Evolutionary conservation across 1,284 basidiomycete genomes (phyloP).

Genomic region (Anthracocystis walkeri): DNA sequence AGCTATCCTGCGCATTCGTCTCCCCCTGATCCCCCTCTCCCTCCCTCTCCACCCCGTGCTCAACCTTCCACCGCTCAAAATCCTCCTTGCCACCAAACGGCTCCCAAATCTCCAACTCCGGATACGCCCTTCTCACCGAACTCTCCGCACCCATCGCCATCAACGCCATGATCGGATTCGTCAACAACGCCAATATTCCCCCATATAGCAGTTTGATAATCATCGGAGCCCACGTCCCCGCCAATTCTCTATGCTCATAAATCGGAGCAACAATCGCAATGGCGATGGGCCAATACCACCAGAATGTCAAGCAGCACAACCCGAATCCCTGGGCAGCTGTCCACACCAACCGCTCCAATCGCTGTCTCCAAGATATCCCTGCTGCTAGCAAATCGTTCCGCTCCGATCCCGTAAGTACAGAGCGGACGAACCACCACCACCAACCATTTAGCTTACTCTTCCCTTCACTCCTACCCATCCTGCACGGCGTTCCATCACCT

Average conservation of each 20-base stretch:
- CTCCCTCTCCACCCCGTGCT: conserved; percentile 21
- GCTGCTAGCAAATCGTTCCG: conserved; percentile 55
- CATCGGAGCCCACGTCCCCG: conserved; percentile 64
- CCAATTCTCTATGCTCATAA: conserved; percentile 64
- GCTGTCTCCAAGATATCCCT: conserved; percentile 54
- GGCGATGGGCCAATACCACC: conserved; percentile 67
- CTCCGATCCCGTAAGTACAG: conserved; percentile 56
- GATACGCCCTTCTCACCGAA: conserved; percentile 55
- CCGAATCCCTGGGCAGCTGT: conserved; percentile 62
- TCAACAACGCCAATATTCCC: conserved; percentile 57
- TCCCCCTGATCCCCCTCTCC: conserved; percentile 6
- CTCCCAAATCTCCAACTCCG: conserved; percentile 48
- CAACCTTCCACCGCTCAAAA: conserved; percentile 37
- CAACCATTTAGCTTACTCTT: conserved; percentile 30
- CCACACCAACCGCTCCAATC: conserved; percentile 60
- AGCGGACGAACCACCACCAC: conserved; percentile 59
- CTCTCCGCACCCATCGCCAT: conserved; percentile 65
- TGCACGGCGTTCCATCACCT: conserved; percentile 17
- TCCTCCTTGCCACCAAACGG: conserved; percentile 45
- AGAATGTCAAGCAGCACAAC: conserved; percentile 57
- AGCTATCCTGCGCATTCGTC: conserved; percentile 5
- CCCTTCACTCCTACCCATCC: conserved; percentile 54
- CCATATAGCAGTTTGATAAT: conserved; percentile 69
- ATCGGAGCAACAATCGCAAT: conserved; percentile 66
- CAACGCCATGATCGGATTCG: conserved; percentile 67